These are phyloP conservation scores for Adansonia grandidieri DNA, from an alignment of 441 rosid genomes.

Conservation along the genomic window DNA sequence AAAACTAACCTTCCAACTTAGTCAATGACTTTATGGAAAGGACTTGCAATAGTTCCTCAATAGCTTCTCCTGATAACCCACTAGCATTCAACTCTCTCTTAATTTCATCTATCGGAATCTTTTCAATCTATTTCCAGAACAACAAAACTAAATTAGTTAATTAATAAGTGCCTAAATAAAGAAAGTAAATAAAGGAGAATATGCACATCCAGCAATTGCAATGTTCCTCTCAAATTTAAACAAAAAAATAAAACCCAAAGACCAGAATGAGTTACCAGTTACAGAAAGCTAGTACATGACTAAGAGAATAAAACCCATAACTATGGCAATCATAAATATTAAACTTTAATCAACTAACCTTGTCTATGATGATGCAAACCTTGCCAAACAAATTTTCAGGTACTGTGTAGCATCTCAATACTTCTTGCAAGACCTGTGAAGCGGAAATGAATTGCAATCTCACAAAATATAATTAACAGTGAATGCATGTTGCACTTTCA, in stretches of 20 bases:
- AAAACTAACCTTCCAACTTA: slow-evolving; percentile 70
- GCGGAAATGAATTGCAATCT: slow-evolving; percentile 17
- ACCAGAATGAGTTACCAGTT: neutral
- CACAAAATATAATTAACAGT: neutral
- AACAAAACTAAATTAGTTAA: slow-evolving; percentile 12
- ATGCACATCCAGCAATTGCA: neutral
- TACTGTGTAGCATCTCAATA: slow-evolving; percentile 36
- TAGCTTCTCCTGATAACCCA: slow-evolving; percentile 68
- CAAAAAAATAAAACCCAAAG: neutral
- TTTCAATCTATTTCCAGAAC: slow-evolving; percentile 59
- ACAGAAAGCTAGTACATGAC: neutral
- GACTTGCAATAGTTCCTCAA: slow-evolving; percentile 68
- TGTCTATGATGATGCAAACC: slow-evolving; percentile 84
- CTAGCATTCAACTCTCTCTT: slow-evolving; percentile 64
- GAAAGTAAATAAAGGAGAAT: slow-evolving; percentile 12
- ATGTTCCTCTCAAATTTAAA: neutral
- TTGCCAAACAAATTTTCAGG: slow-evolving; percentile 75
- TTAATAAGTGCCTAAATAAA: slow-evolving; percentile 11
- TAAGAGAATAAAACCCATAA: neutral
- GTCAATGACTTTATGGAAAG: slow-evolving; percentile 76
- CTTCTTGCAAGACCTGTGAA: slow-evolving; percentile 79
- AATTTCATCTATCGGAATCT: slow-evolving; percentile 71
- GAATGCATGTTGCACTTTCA: neutral
- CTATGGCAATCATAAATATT: slow-evolving; percentile 14
- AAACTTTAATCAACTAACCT: slow-evolving; percentile 55